phyloP scores from a whole-genome alignment of 345 rosid species.

The Lepidium aucheri region DNA sequence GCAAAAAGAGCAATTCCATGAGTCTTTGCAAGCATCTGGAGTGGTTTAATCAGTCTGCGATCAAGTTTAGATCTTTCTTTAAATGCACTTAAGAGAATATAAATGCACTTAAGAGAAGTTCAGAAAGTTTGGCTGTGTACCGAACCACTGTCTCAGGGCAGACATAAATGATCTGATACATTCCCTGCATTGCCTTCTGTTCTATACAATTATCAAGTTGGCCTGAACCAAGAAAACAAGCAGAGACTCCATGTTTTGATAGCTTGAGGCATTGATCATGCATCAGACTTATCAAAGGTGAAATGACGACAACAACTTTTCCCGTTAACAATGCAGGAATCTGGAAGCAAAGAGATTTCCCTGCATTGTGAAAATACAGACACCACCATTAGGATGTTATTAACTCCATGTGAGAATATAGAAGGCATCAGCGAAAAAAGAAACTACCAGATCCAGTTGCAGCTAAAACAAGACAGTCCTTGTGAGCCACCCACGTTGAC shows the following conservation, averaged over 20 bases:
- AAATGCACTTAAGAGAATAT: neutral
- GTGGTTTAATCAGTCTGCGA: constrained; percentile 61
- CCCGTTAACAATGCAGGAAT: constrained; percentile 77
- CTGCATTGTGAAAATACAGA: constrained; percentile 32
- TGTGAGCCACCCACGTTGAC: constrained; percentile 57
- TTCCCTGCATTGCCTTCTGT: constrained; percentile 79
- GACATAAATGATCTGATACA: constrained; percentile 70
- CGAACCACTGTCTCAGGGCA: constrained; percentile 81
- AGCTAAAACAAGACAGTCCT: constrained; percentile 82
- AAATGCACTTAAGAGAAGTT: neutral
- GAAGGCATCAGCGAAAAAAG: neutral
- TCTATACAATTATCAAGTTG: constrained; percentile 78
- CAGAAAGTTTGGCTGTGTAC: constrained; percentile 20
- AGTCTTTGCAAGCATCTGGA: constrained; percentile 63
- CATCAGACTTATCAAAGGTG: constrained; percentile 94
- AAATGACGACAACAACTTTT: constrained; percentile 74
- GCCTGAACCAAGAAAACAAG: constrained; percentile 96
- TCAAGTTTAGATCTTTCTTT: neutral
- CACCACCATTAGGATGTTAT: neutral
- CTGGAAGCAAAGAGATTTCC: constrained; percentile 89
- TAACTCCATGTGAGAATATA: neutral
- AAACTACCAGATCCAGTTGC: constrained; percentile 86
- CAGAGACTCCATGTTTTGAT: constrained; percentile 64
- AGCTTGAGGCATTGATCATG: constrained; percentile 88
- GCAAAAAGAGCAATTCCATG: constrained; percentile 86